Evolutionary conservation across 1,139 yeast species (phyloP).

Genomic region (Zygoascus meyerae): DNA sequence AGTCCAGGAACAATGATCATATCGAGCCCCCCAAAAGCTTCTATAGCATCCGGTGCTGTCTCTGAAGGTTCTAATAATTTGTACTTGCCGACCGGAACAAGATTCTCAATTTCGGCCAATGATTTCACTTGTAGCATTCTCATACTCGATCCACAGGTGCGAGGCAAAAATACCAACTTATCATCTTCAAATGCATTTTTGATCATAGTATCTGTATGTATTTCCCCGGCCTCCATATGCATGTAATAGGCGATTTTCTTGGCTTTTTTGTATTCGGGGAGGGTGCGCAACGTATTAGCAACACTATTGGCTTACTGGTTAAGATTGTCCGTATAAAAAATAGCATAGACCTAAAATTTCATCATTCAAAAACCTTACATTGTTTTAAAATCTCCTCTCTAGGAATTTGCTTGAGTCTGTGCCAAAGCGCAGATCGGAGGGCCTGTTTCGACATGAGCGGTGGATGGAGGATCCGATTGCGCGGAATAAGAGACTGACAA

Average conservation of each 20-base stretch:
- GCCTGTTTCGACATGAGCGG: slow-evolving; percentile 8
- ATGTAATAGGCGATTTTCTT: slow-evolving; percentile 54
- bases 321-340: neutral
- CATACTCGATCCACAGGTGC: slow-evolving; percentile 22
- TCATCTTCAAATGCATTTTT: slow-evolving; percentile 42
- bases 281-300: slow-evolving; percentile 30
- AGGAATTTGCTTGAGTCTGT: slow-evolving; percentile 4
- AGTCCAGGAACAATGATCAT: slow-evolving; percentile 79
- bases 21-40: slow-evolving; percentile 46
- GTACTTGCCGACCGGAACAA: slow-evolving; percentile 66
- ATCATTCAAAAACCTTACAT: slow-evolving; percentile 14
- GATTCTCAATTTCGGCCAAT: slow-evolving; percentile 38
- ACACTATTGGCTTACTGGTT: slow-evolving; percentile 28
- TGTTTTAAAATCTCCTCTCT: slow-evolving; percentile 18
- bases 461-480: neutral
- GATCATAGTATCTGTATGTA: slow-evolving; percentile 50
- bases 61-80: slow-evolving; percentile 58
- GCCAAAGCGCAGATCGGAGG: slow-evolving; percentile 3
- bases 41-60: slow-evolving; percentile 29
- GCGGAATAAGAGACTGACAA: neutral
- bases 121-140: slow-evolving; percentile 47
- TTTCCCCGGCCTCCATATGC: slow-evolving; percentile 61
- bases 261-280: slow-evolving; percentile 42
- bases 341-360: neutral
- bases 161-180: slow-evolving; percentile 37